Base-by-base conservation (phyloP, 495 filamentous ascomycete genomes). In the Trichoderma asperelloides region DNA sequence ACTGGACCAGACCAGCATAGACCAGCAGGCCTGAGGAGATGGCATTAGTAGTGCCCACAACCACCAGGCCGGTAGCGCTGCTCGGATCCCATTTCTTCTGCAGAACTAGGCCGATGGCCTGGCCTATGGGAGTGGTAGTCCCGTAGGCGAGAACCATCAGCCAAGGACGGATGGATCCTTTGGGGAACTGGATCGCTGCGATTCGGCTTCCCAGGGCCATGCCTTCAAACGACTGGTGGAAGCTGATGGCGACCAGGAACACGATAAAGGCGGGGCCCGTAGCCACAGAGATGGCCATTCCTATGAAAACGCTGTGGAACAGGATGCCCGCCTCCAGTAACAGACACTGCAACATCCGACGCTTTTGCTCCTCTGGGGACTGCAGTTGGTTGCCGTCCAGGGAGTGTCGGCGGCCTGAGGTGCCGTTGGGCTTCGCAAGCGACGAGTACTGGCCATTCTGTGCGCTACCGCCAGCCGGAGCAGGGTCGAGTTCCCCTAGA, bases 141-240 rank as follows among this genome's bases (percentile, higher is more conserved):
- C 94, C 94, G 71, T 96, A 98, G 3, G 94, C 92, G 9, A 95
- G 79, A 5, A 89, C 90, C 94, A 98, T 98, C n/a, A 96, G 82
- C 93, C 93, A 97, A 13, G 94, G 94, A 80, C 74, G 83, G 76
- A 72, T 77, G 62, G 69, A 81, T 25, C 80, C 76, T 39, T 76
- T 78, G n/a, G 86, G 82, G 67, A 85, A 88, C 16, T 85, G 77
- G 16, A 91, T 78, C 11, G 84, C 84, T 11, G 89, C 89, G 64
- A 92, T 92, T 30, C 89, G 86, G 15, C 86, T 86, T 43, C 89
- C 89, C 2, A 92, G 83, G 8, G 89, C 89, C 6, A 92, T 78
- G 25, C 89, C 89, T 75, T 92, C 89, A 71, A 91, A 91, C 18
- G 82, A 84, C 75, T 89, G 91, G 67, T 96, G 91, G 72, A 96